A percentile compares a stretch with the other conserved stretches of the same genome.
Evolutionary conservation across 805 yeast genomes (phyloP).

Genomic region (Cyberlindnera xylosilytica): DNA sequence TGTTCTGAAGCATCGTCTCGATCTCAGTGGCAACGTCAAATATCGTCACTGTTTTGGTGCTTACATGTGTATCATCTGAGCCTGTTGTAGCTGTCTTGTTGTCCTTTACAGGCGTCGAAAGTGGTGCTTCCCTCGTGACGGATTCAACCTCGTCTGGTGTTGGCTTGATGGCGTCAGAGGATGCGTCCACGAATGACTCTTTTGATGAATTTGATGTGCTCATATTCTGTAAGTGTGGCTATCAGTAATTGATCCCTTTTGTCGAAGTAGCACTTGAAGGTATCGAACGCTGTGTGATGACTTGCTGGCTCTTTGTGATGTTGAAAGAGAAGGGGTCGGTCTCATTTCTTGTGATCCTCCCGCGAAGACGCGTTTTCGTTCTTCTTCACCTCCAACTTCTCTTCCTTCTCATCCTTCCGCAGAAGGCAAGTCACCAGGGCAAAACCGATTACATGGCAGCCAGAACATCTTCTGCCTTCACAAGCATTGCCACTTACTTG

Average conservation of each 20-base stretch:
- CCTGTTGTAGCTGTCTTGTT: background rate
- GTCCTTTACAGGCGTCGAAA: conserved; percentile 13
- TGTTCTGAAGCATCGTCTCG: conserved; percentile 23
- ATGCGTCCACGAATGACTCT: conserved; percentile 13
- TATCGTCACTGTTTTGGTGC: conserved; percentile 23
- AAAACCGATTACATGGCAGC: too few species aligned
- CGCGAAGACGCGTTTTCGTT: too few species aligned
- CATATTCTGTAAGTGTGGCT: background rate
- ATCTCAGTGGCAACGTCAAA: conserved; percentile 32
- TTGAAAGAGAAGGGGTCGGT: too few species aligned
- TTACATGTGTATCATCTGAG: background rate
- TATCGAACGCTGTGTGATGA: too few species aligned
- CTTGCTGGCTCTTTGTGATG: too few species aligned
- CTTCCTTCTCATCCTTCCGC: too few species aligned
- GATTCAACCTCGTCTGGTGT: background rate
- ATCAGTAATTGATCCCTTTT: too few species aligned
- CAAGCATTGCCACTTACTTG: conserved; percentile 11
- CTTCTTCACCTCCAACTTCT: too few species aligned
- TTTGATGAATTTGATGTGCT: conserved; percentile 5
- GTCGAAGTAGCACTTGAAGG: too few species aligned
- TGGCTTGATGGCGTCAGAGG: background rate
- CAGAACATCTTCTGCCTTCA: background rate
- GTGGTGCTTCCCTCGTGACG: conserved; percentile 10
- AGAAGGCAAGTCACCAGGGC: too few species aligned
- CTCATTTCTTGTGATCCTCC: too few species aligned